Evolutionary conservation across 306 rosid species (phyloP), one percentile per base, ranked within the genome.

Genomic region (Senna siamea): DNA sequence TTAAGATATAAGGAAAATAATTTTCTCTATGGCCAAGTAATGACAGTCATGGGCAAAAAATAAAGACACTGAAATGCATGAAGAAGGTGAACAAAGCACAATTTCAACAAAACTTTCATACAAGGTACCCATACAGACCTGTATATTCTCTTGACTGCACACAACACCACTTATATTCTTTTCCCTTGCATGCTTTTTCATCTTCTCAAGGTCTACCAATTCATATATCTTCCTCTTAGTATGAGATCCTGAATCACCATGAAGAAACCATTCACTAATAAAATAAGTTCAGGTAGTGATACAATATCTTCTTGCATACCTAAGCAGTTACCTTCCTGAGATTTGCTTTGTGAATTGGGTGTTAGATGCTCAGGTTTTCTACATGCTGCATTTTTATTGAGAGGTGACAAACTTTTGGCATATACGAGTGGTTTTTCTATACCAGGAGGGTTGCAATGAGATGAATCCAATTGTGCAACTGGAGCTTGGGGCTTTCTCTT

Each of bases 141-240:
- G 82, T 75, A 74, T 28, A 47, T 78, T 62, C 20, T 10, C 12
- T 59, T 20, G 87, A 66, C 48, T 56, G 64, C 73, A 74, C 56
- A 75, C 80, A 48, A 63, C 60, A 69, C 66, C 56, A 40, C 69
- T 15, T 58, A 43, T 68, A 79, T 79, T 75, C 44, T 61, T 78
- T 44, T 56, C 70, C 66, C 65, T 80, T 14, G 72, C 79, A 66
- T n/a, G 79, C 60, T 80, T 79, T 78, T 83, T 84, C 52, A 54
- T 77, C 64, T 80, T 78, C 55, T 57, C 76, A 6, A 72, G 78
- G 23, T 76, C 79, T 62, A 53, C 58, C 55, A 62, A 64, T 37
- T 80, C 90, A 67, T 70, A 65, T 17, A 67, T 58, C 83, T 91
- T 93, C 75, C 97, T 87, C 85, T 91, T 94, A 58, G 72, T 28